Evolutionary conservation across 345 rosid species (phyloP), one percentile per base, ranked within the genome.

Genomic region (Populus deltoides): DNA sequence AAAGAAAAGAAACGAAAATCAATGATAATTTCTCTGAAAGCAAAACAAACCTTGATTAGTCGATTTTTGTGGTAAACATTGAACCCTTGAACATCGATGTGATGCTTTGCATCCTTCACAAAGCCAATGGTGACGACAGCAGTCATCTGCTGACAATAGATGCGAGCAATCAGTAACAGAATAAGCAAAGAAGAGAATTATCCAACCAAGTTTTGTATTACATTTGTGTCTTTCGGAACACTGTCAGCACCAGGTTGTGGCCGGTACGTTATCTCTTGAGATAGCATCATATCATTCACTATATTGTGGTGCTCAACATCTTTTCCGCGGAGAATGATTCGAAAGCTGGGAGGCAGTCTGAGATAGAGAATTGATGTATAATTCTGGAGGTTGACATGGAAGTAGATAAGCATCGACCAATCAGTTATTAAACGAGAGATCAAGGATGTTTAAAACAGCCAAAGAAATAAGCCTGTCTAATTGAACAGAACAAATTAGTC

Each of bases 1-100:
- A 49, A 53, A 53, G 20, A 13, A 6, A 49, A 49, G 17, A 15
- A 47, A 51, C 18, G 20, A 33, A 33, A 33, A 33, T 20, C 59
- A 53, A 53, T 39, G 41, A 74, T 8, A 49, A 2, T 18, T 57
- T 51, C 69, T 47, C 17, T 49, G 24, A 51, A 35, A 73, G 69
- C 43, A 82, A 72, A 79, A 78, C 80, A 73, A 68, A 94, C 98
- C 98, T 94, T 93, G 82, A 94, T 92, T 61, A 94, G 97, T 25
- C 98, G 88, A 83, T 94, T 94, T 88, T 93, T 93, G 90, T 92
- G 97, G 86, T 92, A 93, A 57, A 94, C 99, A 82, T 92, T 92
- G 85, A 93, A 92, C 29, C 97, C 99, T 82, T 95, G 99, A 79
- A 93, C 90, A 86, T 95, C 98, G 65, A 95, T 88, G 79, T 95